These are phyloP conservation scores for Yarrowia osloensis DNA, from an alignment of 805 yeast genomes.

Conservation along the genomic window DNA sequence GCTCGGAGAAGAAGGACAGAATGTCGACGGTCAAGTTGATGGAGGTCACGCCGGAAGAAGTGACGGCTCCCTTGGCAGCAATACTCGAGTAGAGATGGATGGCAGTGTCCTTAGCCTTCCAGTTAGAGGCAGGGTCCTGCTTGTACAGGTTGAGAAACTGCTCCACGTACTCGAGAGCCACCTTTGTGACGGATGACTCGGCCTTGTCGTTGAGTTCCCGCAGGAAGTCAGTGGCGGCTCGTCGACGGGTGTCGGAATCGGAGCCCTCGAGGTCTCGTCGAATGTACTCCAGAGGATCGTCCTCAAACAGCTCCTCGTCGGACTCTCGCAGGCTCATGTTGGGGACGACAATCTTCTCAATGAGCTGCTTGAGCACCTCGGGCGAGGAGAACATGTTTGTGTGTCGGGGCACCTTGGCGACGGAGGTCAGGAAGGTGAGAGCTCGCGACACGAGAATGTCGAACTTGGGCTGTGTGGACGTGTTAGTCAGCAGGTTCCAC, in stretches of 20 bases:
- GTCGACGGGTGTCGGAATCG: conserved; percentile 87
- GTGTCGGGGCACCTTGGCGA: conserved; percentile 69
- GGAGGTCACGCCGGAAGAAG: conserved; percentile 82
- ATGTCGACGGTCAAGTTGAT: conserved; percentile 85
- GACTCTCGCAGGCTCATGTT: conserved; percentile 81
- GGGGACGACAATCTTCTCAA: conserved; percentile 83
- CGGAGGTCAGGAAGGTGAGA: conserved; percentile 77
- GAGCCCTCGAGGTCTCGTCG: conserved; percentile 94
- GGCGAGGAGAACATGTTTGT: conserved; percentile 61
- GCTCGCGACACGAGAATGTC: conserved; percentile 84
- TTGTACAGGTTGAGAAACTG: conserved; percentile 59
- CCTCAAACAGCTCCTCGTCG: conserved; percentile 93
- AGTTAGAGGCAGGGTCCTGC: conserved; percentile 48
- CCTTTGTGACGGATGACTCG: conserved; percentile 70
- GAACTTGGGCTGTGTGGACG: conserved; percentile 71
- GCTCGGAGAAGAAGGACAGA: conserved; percentile 75
- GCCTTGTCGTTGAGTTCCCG: conserved; percentile 80
- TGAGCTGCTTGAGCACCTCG: conserved; percentile 67
- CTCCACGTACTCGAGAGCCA: conserved; percentile 71
- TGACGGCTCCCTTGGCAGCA: conserved; percentile 88
- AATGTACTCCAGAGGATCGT: conserved; percentile 92
- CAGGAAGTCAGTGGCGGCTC: conserved; percentile 89
- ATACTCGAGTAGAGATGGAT: conserved; percentile 81
- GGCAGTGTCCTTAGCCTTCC: conserved; percentile 89
- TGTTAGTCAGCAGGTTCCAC: conserved; percentile 71